Conservation (phyloP, 176 grass and related monocot species). For the Phragmites australis region DNA sequence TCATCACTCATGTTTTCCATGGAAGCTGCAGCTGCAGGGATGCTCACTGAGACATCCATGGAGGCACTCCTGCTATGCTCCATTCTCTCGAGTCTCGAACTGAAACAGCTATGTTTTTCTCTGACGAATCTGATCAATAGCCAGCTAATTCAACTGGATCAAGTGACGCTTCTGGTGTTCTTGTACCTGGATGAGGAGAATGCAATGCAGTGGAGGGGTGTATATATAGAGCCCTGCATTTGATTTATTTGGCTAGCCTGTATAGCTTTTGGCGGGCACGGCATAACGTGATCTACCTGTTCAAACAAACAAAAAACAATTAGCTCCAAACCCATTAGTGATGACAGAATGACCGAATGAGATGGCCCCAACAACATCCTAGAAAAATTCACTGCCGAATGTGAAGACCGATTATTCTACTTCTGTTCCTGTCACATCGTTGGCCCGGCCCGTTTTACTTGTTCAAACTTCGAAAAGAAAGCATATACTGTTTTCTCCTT, state of each 20-base stretch:
- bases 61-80: background rate
- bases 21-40: constrained; percentile 1
- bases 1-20: background rate
- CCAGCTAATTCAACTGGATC: background rate
- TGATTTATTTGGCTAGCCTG: background rate
- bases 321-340: background rate
- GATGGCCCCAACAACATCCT: background rate
- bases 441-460: constrained; percentile 18
- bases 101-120: background rate
- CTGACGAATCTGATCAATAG: background rate
- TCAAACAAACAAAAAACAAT: background rate
- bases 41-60: constrained; percentile 32
- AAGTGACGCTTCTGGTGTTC: background rate
- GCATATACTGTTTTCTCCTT: background rate
- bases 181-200: background rate
- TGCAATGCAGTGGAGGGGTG: background rate
- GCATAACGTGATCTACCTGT: constrained; percentile 17
- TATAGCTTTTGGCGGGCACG: constrained; percentile 33
- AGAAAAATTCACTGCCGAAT: background rate
- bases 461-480: constrained; percentile 15
- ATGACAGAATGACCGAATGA: constrained; percentile 1
- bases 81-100: background rate
- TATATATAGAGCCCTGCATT: constrained; percentile 1
- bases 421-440: background rate
- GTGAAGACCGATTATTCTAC: background rate